Evolutionary conservation across 129 eudicot species (phyloP).

Genomic region (Rutidosis leptorrhynchoides): DNA sequence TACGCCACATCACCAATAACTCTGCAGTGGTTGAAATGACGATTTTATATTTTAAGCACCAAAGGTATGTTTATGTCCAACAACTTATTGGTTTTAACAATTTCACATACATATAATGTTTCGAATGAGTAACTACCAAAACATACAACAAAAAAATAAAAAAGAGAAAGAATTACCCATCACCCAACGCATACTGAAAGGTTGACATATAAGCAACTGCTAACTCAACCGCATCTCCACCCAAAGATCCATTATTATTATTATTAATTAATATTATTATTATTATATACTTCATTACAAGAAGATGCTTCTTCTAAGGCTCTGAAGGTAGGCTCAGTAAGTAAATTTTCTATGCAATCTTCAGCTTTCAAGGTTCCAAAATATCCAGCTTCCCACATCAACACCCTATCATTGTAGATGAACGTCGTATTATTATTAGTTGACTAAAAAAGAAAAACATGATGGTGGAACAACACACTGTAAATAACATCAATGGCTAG

Average conservation of each 20-base stretch:
- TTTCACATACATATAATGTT: neutral
- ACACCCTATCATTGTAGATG: constrained; percentile 44
- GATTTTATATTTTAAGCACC: neutral
- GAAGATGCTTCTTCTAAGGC: constrained; percentile 35
- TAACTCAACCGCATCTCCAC: constrained; percentile 39
- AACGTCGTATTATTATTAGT: constrained; percentile 2
- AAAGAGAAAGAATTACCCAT: constrained; percentile 65
- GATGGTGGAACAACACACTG: constrained; percentile 7
- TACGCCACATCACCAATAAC: constrained; percentile 69
- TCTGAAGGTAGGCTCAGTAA: constrained; percentile 22
- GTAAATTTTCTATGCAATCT: constrained; percentile 31
- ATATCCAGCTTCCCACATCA: constrained; percentile 83
- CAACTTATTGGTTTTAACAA: neutral
- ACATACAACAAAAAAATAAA: neutral
- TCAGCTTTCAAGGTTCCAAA: constrained; percentile 37
- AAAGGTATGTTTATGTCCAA: neutral
- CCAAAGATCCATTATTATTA: constrained; percentile 28
- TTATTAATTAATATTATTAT: no score
- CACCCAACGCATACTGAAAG: constrained; percentile 58
- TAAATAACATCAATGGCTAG: neutral
- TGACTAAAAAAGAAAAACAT: constrained; percentile 3
- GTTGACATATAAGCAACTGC: constrained; percentile 68
- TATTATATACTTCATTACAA: no score
- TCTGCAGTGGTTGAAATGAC: constrained; percentile 37
- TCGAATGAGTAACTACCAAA: no score